phyloP scores from a whole-genome alignment of 176 grass and related monocot species.

The Hyparrhenia diplandra region DNA sequence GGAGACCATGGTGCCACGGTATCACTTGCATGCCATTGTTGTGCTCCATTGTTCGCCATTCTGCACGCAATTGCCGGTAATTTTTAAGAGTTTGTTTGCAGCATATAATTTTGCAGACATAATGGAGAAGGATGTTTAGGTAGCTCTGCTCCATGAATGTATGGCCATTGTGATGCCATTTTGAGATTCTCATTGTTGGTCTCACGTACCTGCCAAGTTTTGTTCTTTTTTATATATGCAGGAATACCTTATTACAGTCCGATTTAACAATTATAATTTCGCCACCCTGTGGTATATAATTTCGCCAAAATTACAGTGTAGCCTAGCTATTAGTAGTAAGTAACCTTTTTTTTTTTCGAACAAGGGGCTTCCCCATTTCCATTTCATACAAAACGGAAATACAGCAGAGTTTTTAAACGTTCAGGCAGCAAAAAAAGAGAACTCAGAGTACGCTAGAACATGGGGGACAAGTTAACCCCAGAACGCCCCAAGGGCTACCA shows the following conservation, averaged over 20 bases:
- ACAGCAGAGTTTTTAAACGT: too few species aligned
- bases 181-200: constrained; percentile 14
- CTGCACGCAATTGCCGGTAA: not conserved
- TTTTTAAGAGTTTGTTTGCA: not conserved
- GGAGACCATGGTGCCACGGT: too few species aligned
- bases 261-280: not conserved
- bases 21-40: not conserved
- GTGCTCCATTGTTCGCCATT: not conserved
- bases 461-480: too few species aligned
- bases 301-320: not conserved
- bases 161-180: not conserved
- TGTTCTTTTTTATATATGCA: not conserved
- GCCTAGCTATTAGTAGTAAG: not conserved
- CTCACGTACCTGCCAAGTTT: not conserved
- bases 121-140: constrained; percentile 30
- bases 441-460: too few species aligned
- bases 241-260: not conserved
- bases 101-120: not conserved
- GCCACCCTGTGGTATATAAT: not conserved
- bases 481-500: too few species aligned
- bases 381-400: too few species aligned
- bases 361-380: too few species aligned
- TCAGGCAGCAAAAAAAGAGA: too few species aligned
- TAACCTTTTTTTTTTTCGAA: too few species aligned
- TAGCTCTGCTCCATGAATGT: constrained; percentile 46